Evolutionary conservation across 352 stramenopile genomes (phyloP).

Genomic region (Globisporangium polare): DNA sequence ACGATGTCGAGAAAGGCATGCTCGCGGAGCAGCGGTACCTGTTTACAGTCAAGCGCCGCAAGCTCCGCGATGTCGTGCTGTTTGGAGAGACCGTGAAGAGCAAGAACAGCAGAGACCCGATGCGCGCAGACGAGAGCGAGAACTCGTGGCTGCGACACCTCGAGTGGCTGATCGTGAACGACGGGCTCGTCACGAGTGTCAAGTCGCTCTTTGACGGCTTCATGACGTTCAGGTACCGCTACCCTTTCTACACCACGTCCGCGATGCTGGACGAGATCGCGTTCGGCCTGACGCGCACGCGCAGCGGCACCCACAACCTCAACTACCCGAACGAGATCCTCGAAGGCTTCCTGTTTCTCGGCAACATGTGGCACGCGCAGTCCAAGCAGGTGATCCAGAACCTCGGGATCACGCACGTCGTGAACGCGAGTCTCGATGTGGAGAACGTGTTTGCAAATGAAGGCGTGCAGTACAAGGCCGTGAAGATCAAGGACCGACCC

Average conservation of each 20-base stretch:
- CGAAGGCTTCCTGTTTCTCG: slow-evolving; percentile 82
- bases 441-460: slow-evolving; percentile 72
- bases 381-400: slow-evolving; percentile 68
- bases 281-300: slow-evolving; percentile 54
- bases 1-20: slow-evolving; percentile 49
- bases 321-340: slow-evolving; percentile 89
- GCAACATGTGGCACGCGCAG: slow-evolving; percentile 88
- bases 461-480: slow-evolving; percentile 66
- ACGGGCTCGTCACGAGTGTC: slow-evolving; percentile 72
- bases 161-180: slow-evolving; percentile 62
- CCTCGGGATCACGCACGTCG: slow-evolving; percentile 81
- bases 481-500: slow-evolving; percentile 78
- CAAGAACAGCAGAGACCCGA: slow-evolving; percentile 9
- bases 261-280: slow-evolving; percentile 64
- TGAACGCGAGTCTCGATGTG: slow-evolving; percentile 78
- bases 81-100: slow-evolving; percentile 69
- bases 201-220: slow-evolving; percentile 79
- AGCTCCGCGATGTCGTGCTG: slow-evolving; percentile 75
- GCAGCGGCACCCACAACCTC: slow-evolving; percentile 81
- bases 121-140: slow-evolving; percentile 10
- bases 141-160: slow-evolving; percentile 57
- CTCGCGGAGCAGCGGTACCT: slow-evolving; percentile 66
- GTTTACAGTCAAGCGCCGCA: slow-evolving; percentile 68
- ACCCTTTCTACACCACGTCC: slow-evolving; percentile 81
- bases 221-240: slow-evolving; percentile 79